A percentile compares a stretch with the other conserved stretches of the same genome.
Evolutionary conservation across 208 protist genomes (phyloP).

Genomic region (Trichomonas tenax): DNA sequence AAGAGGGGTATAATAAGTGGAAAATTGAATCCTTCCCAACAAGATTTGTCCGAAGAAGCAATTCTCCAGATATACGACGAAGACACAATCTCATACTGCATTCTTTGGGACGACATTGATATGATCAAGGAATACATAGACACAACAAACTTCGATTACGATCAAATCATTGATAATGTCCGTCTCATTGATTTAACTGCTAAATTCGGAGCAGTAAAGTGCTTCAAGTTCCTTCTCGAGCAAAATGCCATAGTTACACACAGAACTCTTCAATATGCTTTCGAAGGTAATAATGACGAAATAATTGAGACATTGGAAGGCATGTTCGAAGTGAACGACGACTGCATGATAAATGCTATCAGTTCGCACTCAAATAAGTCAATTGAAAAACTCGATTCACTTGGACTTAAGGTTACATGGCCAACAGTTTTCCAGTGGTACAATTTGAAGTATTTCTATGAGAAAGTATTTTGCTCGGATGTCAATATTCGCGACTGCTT

Average conservation of each 20-base stretch:
- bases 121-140: not conserved
- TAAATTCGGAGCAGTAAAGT: not conserved
- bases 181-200: not conserved
- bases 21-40: not conserved
- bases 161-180: not conserved
- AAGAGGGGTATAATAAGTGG: not conserved
- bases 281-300: not conserved
- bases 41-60: not conserved
- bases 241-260: not conserved
- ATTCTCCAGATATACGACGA: not conserved
- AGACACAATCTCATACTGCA: not conserved
- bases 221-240: not conserved
- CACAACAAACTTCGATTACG: not conserved
- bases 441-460: not conserved
- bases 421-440: not conserved
- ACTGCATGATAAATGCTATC: not conserved
- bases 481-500: not conserved
- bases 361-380: not conserved
- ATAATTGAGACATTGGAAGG: not conserved
- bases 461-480: not conserved
- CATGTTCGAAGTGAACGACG: not conserved
- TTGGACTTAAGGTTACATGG: not conserved
- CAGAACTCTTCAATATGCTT: not conserved
- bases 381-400: not conserved
- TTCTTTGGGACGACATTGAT: not conserved